Percentiles rank a stretch among this genome's conserved stretches.
Evolutionary conservation across 2,329 filamentous ascomycete species (phyloP).

Genomic region (Penicillium hordei): DNA sequence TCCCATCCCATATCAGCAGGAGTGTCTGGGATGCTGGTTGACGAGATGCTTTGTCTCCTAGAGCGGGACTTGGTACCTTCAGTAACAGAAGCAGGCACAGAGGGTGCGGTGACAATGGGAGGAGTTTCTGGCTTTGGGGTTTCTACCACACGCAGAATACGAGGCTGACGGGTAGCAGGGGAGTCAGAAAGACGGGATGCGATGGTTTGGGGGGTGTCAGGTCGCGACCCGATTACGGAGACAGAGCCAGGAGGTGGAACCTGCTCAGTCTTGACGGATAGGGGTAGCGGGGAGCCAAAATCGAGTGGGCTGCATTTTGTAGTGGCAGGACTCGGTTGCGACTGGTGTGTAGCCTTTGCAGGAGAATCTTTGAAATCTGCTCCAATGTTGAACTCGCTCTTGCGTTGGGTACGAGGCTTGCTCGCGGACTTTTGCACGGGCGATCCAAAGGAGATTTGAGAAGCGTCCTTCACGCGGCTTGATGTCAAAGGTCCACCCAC

Average conservation of each 20-base stretch:
- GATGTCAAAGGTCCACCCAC: constrained; percentile 23
- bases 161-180: constrained; percentile 42
- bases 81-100: constrained; percentile 31
- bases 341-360: constrained; percentile 7
- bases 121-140: constrained; percentile 54
- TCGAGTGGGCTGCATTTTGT: constrained; percentile 37
- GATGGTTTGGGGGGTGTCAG: constrained; percentile 48
- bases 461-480: constrained; percentile 31
- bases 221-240: constrained; percentile 46
- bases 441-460: constrained; percentile 44
- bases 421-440: constrained; percentile 38
- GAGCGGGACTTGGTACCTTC: constrained; percentile 34
- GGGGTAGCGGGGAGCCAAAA: constrained; percentile 31
- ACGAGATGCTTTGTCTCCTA: constrained; percentile 50
- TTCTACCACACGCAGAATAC: constrained; percentile 58
- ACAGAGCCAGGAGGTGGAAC: constrained; percentile 29
- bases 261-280: constrained; percentile 28
- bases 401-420: constrained; percentile 29
- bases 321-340: constrained; percentile 8
- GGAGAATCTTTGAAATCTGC: constrained; percentile 20
- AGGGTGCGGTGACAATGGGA: constrained; percentile 33
- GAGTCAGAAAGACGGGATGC: constrained; percentile 42
- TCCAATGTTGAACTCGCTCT: constrained; percentile 19
- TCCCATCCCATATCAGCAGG: constrained; percentile 61
- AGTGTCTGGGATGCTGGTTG: constrained; percentile 59